Base-by-base conservation (phyloP, 257 asterid genomes). In the Mitragyna speciosa region DNA sequence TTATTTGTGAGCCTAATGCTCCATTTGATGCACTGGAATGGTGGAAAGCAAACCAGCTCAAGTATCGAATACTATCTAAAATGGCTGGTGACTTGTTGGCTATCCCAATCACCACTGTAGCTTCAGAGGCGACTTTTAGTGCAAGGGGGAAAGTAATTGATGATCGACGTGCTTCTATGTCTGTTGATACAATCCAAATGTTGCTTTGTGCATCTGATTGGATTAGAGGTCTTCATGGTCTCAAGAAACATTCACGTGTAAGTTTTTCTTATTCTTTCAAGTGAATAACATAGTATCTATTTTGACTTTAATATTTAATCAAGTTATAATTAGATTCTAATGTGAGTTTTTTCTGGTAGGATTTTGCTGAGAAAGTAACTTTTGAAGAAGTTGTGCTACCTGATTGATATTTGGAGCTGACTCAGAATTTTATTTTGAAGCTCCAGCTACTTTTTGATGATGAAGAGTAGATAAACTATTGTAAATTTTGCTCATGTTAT, bases 31-130 rank as follows among this genome's bases (percentile, higher is more conserved):
- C 33, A 2, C 10, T 72, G 33, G 45, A 51, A 33, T 72, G 63
- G 76, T 72, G 63, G 61, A 72, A 47, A 49, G 63, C 22, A 12
- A 72, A 72, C 41, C 33, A 47, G 0, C 20, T 24, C 10, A 72
- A 48, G 41, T 24, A 47, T 49, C 8, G 43, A 12, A 65, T 65
- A 1, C 41, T 65, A 15, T 65, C 41, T 65, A 65, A 65, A 22
- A 65, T 65, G 33, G 41, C 24, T 24, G 6, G 39, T 72, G 39
- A 72, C 26, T 43, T 72, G 0, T 28, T 64, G 6, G 58, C 43
- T 45, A 63, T 76, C 36, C 71, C 56, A 19, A 76, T 58, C 8
- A 20, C 54, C 20, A 76, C 70, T 24, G 71, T 59, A 1, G 79
- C 52, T 19, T 76, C 31, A 7, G 36, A 76, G 58, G 30, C 49